A percentile compares a stretch with the other conserved stretches of the same genome.
phyloP scores from a whole-genome alignment of 352 stramenopile species.

The Phytophthora fragariaefolia region DNA sequence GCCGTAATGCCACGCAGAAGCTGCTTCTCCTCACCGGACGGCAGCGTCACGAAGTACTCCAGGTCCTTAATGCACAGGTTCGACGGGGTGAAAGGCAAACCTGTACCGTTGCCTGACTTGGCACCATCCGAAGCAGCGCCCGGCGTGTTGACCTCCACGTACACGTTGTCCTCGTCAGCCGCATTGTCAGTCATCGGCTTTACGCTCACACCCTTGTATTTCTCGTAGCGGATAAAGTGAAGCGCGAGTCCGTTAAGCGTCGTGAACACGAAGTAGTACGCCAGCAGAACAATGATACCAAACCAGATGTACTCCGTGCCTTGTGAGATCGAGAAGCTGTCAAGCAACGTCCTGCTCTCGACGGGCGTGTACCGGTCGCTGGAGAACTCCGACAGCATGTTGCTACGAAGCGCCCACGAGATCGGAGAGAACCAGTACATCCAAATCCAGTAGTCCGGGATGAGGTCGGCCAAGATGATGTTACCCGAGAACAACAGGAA shows the following conservation, averaged over 20 bases:
- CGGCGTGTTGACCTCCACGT: slow-evolving; percentile 41
- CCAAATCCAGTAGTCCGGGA: slow-evolving; percentile 58
- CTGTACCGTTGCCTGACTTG: slow-evolving; percentile 5
- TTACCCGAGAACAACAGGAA: slow-evolving; percentile 67
- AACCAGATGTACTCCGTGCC: slow-evolving; percentile 46
- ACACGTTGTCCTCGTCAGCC: slow-evolving; percentile 34
- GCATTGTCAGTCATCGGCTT: slow-evolving; percentile 30
- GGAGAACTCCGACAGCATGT: too few species aligned
- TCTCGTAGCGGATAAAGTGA: slow-evolving; percentile 54
- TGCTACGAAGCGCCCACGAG: slow-evolving; percentile 45
- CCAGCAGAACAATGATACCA: slow-evolving; percentile 39
- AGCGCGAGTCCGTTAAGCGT: slow-evolving; percentile 48
- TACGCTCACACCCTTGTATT: slow-evolving; percentile 28
- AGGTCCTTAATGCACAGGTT: slow-evolving; percentile 55
- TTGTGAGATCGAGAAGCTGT: slow-evolving; percentile 47
- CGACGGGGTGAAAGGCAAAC: slow-evolving; percentile 43
- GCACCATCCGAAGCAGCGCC: not conserved
- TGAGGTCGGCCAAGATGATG: slow-evolving; percentile 57
- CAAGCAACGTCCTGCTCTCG: slow-evolving; percentile 16
- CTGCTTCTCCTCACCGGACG: slow-evolving; percentile 51
- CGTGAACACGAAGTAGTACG: too few species aligned
- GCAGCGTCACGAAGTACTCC: slow-evolving; percentile 59
- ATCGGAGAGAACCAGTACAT: slow-evolving; percentile 65
- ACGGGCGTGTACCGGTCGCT: slow-evolving; percentile 28
- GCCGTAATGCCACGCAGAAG: slow-evolving; percentile 46